phyloP scores from a whole-genome alignment of 2,329 filamentous ascomycete species.

The Amesomyces nigricolor region DNA sequence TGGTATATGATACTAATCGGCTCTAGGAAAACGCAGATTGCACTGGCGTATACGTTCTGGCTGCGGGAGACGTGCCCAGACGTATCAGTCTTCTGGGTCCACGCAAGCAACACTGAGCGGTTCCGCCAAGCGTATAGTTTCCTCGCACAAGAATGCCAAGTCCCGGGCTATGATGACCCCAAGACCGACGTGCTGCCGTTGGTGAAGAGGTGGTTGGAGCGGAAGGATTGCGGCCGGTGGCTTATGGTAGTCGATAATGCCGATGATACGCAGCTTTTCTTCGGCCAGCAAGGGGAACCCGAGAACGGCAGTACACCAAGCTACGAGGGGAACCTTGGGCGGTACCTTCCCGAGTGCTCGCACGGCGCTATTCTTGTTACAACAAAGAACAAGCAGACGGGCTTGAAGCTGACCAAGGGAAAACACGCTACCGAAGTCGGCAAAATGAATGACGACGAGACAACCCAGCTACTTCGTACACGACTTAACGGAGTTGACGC shows the following conservation, averaged over 20 bases:
- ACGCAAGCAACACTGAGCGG: conserved; percentile 29
- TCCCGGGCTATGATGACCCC: conserved; percentile 24
- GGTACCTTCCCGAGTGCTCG: background rate
- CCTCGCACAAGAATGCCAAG: conserved; percentile 27
- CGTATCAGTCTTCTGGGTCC: conserved; percentile 32
- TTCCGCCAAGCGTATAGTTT: conserved; percentile 28
- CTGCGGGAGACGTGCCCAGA: conserved; percentile 20
- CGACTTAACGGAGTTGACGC: conserved; percentile 15
- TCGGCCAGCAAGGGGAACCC: background rate
- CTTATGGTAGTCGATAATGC: conserved; percentile 23
- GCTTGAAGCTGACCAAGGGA: conserved; percentile 24
- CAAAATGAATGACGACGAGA: conserved; percentile 29
- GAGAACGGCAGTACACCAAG: no score
- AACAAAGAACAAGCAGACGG: conserved; percentile 32
- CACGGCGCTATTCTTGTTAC: conserved; percentile 31
- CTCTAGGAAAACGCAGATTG: conserved; percentile 33
- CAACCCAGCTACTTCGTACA: conserved; percentile 24
- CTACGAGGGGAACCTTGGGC: no score
- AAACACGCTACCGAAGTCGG: conserved; percentile 25
- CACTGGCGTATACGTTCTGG: conserved; percentile 28
- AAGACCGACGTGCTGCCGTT: conserved; percentile 24
- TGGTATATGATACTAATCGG: conserved; percentile 6
- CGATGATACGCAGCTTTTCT: background rate
- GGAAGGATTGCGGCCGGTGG: conserved; percentile 16
- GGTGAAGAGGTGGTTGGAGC: conserved; percentile 29